These are phyloP conservation scores for Podaxis sp. DNA, from an alignment of 768 basidiomycete genomes.

Conservation along the genomic window DNA sequence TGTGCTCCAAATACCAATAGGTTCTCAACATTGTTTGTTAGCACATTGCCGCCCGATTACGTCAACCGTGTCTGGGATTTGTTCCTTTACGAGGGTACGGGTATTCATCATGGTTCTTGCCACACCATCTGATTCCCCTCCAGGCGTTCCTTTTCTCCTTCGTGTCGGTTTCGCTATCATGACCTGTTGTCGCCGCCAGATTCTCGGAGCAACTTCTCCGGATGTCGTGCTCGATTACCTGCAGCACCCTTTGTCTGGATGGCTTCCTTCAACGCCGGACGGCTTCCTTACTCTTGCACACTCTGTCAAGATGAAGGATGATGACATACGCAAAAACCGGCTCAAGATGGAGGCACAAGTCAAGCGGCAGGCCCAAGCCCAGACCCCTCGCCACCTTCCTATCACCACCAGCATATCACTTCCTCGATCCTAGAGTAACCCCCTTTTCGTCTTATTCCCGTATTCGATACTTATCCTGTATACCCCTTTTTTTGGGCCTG, in stretches of 20 bases:
- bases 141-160: slow-evolving; percentile 70
- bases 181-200: slow-evolving; percentile 50
- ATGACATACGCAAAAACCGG: slow-evolving; percentile 72
- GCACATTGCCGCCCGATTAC: slow-evolving; percentile 57
- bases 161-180: slow-evolving; percentile 70
- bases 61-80: slow-evolving; percentile 79
- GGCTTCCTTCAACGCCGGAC: slow-evolving; percentile 57
- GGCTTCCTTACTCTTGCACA: slow-evolving; percentile 56
- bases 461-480: neutral
- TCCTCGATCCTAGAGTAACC: neutral
- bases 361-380: slow-evolving; percentile 54
- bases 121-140: neutral
- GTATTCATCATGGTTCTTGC: too few relatives aligned
- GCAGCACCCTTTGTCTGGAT: slow-evolving; percentile 42
- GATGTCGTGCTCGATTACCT: slow-evolving; percentile 46
- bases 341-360: slow-evolving; percentile 71
- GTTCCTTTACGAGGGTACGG: slow-evolving; percentile 73
- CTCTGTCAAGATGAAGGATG: slow-evolving; percentile 73
- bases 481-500: neutral
- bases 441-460: neutral
- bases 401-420: slow-evolving; percentile 3
- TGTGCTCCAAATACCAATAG: slow-evolving; percentile 27
- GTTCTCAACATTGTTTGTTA: slow-evolving; percentile 72
- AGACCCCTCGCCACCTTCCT: slow-evolving; percentile 24
- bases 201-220: slow-evolving; percentile 48